Base-by-base conservation (phyloP, 2,329 filamentous ascomycete species). In the Pyrenochaeta sp. region DNA sequence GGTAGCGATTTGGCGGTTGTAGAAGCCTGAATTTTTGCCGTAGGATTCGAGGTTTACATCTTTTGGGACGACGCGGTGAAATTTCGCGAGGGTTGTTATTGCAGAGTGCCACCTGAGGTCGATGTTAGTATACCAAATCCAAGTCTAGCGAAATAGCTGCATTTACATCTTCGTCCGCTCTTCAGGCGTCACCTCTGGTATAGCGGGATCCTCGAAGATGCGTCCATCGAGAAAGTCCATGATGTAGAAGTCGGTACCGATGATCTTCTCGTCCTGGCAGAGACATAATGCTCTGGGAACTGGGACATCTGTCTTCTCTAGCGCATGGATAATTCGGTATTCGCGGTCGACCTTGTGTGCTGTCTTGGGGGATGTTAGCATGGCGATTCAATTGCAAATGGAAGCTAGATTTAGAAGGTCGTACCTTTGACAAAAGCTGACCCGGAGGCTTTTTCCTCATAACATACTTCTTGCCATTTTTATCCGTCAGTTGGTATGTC, bases 391-490 rank as follows among this genome's bases (percentile, higher is more conserved):
- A 5, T 22, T 19, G 42, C 13, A 36, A 12, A 2, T 32, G 12
- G 19, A 12, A n/a, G 30, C 15, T n/a, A 39, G 36, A n/a, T 36
- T 13, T n/a, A 8, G 36, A 19, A 5, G 2, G 34, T 34, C 46
- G 10, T 58, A 68, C 69, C 62, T 73, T 71, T 69, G 92, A 97
- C 49, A 98, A 85, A 39, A 99, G 89, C 80, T 90, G 88, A 64
- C 95, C 95, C n/a, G 95, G 94, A 0, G 95, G 95, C 81, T 98
- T 98, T 86, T 99, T 98, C 77, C 95, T 92, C 82, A 98, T 86
- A 34, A 99, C 95, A 80, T 90, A 97, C 74, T 89, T 88, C 67
- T 82, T 78, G 50, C 88, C 87, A 74, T 88, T 84, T 65, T 87
- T 83, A 51, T 88, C 88, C 15, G 89, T 96, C 72, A 98, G 84